Percentiles rank a stretch among this genome's conserved stretches.
Evolutionary conservation across 495 filamentous ascomycete species (phyloP).

Genomic region (Neurospora sp.): DNA sequence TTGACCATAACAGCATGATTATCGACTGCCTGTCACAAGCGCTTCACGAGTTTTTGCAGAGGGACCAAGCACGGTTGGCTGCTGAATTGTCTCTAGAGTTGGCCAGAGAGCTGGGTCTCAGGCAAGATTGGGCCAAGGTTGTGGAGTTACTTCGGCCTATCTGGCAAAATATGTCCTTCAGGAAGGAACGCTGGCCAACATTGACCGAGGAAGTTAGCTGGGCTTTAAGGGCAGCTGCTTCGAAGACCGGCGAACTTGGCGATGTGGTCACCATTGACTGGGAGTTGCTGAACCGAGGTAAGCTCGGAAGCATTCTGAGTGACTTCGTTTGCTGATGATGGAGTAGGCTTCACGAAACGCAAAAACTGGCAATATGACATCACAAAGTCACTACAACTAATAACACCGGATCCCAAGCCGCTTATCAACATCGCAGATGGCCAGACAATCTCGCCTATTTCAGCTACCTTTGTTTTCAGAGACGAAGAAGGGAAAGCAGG

Average conservation of each 20-base stretch:
- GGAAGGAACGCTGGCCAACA: constrained; percentile 71
- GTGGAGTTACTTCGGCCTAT: constrained; percentile 56
- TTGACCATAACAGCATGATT: constrained; percentile 57
- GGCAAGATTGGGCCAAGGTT: constrained; percentile 54
- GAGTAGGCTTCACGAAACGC: constrained; percentile 49
- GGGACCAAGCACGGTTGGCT: constrained; percentile 52
- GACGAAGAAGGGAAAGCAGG: constrained; percentile 73
- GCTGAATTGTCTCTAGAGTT: constrained; percentile 61
- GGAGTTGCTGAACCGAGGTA: constrained; percentile 66
- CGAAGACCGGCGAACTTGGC: constrained; percentile 49
- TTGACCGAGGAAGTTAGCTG: constrained; percentile 64
- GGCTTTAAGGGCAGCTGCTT: constrained; percentile 64
- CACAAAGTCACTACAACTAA: constrained; percentile 52
- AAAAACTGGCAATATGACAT: constrained; percentile 63
- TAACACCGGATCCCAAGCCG: constrained; percentile 49
- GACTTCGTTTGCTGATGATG: neutral
- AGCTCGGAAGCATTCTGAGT: constrained; percentile 11
- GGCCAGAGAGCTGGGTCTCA: constrained; percentile 55
- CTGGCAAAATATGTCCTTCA: constrained; percentile 66
- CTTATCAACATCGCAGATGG: constrained; percentile 55
- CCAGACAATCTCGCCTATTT: constrained; percentile 61
- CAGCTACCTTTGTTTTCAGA: constrained; percentile 63
- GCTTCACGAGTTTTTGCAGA: constrained; percentile 52
- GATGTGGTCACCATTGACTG: constrained; percentile 69
- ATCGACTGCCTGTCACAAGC: constrained; percentile 50